These are phyloP conservation scores for Lactarius deliciosus DNA, from an alignment of 768 basidiomycete genomes.

Conservation along the genomic window DNA sequence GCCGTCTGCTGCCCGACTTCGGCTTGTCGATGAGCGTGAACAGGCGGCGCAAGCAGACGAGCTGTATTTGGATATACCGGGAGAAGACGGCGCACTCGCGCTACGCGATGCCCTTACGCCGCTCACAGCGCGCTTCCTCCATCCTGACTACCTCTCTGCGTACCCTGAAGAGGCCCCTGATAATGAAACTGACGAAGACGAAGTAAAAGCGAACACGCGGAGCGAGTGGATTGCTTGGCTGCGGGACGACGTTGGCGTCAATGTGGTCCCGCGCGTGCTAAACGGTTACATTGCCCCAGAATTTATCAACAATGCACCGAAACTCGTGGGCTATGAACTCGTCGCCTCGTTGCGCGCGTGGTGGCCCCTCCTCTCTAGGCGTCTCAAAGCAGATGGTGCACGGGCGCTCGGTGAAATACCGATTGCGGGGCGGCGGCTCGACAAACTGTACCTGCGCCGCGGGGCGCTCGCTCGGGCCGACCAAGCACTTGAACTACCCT, in stretches of 20 bases:
- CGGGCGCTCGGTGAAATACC: slow-evolving; percentile 13
- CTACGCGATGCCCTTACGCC: slow-evolving; percentile 21
- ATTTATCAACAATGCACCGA: slow-evolving; percentile 2
- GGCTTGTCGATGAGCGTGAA: slow-evolving; percentile 19
- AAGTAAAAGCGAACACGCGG: not conserved
- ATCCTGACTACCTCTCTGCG: slow-evolving; percentile 18
- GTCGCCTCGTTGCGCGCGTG: slow-evolving; percentile 20
- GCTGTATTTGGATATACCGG: slow-evolving; percentile 21
- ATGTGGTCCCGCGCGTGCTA: slow-evolving; percentile 25
- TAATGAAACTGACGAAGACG: not conserved
- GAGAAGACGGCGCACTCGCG: slow-evolving; percentile 1
- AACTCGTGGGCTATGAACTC: slow-evolving; percentile 4
- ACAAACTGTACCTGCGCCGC: slow-evolving; percentile 23
- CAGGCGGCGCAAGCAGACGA: slow-evolving; percentile 11
- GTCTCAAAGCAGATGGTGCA: not conserved
- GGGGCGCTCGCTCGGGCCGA: slow-evolving; percentile 7
- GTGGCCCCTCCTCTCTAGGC: slow-evolving; percentile 14
- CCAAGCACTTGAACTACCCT: slow-evolving; percentile 21
- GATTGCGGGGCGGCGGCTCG: slow-evolving; percentile 18
- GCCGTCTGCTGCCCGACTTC: slow-evolving; percentile 16
- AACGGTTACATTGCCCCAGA: slow-evolving; percentile 22
- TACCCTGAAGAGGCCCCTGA: slow-evolving; percentile 3
- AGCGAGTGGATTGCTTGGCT: slow-evolving; percentile 29
- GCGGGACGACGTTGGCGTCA: slow-evolving; percentile 22
- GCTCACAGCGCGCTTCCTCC: slow-evolving; percentile 18